Base-by-base conservation (phyloP, 768 basidiomycete genomes). In the Russula griseocarnosa region DNA sequence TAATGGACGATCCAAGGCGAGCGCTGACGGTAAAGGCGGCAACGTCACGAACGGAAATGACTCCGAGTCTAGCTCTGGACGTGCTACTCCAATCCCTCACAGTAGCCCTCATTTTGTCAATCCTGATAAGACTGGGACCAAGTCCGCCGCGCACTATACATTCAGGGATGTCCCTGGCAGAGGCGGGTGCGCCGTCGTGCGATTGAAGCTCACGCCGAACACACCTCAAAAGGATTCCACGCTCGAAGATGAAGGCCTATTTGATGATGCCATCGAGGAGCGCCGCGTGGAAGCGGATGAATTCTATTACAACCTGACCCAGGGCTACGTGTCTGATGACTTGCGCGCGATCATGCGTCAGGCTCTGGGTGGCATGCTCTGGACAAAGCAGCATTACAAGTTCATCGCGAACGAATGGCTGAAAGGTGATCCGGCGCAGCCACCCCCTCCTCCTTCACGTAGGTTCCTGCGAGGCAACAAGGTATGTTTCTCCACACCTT, bases 341-440 rank as follows among this genome's bases (percentile, higher is more conserved):
- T 77, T 98, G 70, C 87, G 86, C 73, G 95, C 96, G 74, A 90
- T 99, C 69, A 97, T 92, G 92, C 81, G 97, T 66, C 97, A 98
- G 76, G 97, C 95, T 24, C 77, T 99, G 55, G 86, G 86, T 24
- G 97, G 97, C 13, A 98, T 99, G 97, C 77, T 99, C 58, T 98
- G 97, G 96, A 94, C 92, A 52, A 99, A 98, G 78, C 97, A 98
- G 72, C 92, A 86, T 75, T 99, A 98, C 78, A 82, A 90, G 73
- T 98, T 98, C 76, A 86, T 98, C 64, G 95, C 98, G 75, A 90
- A 90, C 71, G 90, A 96, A 65, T 99, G 97, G 97, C 81, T 96
- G 56, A 86, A 92, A 64, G 97, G 97, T 34, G 97, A 99, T 77
- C 88, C 94, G 4, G 88, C 90, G 13, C 97, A 99, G 74, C 96